Percentiles rank a stretch among this genome's conserved stretches.
These are phyloP conservation scores for Ogataea neopini DNA, from an alignment of 805 yeast genomes.

Conservation along the genomic window DNA sequence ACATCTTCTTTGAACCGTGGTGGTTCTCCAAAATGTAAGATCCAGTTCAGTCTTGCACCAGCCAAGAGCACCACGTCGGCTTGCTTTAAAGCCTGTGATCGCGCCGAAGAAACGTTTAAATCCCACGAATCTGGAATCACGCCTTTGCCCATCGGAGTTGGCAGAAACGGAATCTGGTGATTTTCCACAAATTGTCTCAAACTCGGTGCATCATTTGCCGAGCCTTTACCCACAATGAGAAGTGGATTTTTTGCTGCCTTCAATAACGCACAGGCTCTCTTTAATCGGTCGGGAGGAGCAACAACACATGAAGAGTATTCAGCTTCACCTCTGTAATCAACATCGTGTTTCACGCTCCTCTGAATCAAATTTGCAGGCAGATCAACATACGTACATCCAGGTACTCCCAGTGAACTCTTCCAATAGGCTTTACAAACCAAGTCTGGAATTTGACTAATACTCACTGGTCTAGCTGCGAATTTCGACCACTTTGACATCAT, in stretches of 20 bases:
- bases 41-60: conserved; percentile 76
- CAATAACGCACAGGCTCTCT: conserved; percentile 37
- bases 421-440: conserved; percentile 49
- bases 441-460: conserved; percentile 37
- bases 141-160: conserved; percentile 83
- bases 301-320: too few relatives aligned
- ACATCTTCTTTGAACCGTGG: conserved; percentile 51
- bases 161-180: conserved; percentile 56
- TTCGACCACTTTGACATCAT: conserved; percentile 47
- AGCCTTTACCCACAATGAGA: conserved; percentile 67
- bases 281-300: too few relatives aligned
- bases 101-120: conserved; percentile 59
- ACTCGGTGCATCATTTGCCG: conserved; percentile 43
- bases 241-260: conserved; percentile 47
- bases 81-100: conserved; percentile 55
- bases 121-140: conserved; percentile 51
- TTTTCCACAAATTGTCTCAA: conserved; percentile 43
- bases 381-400: conserved; percentile 65
- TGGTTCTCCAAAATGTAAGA: conserved; percentile 62
- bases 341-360: conserved; percentile 17
- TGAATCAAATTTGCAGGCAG: conserved; percentile 63
- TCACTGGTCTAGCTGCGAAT: conserved; percentile 40
- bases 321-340: conserved; percentile 13
- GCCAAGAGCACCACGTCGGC: conserved; percentile 61
- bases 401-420: conserved; percentile 46